Evolutionary conservation across 768 basidiomycete genomes (phyloP).

Genomic region (Vishniacozyma victoriae): DNA sequence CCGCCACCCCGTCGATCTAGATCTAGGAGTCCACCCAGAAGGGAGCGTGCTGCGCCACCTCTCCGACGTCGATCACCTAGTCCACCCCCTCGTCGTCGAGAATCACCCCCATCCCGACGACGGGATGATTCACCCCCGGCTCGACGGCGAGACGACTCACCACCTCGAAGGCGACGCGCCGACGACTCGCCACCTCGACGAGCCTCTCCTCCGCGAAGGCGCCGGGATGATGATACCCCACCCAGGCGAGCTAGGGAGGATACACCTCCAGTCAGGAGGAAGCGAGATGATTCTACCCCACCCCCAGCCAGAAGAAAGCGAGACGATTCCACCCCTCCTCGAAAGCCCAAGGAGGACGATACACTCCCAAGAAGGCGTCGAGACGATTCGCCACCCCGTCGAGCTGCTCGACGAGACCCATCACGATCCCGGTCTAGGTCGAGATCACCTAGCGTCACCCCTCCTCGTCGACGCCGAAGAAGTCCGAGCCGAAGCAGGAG

Average conservation of each 20-base stretch:
- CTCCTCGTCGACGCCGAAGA: conserved; percentile 12
- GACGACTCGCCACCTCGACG: too few relatives aligned
- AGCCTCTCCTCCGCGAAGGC: neutral
- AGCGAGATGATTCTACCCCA: neutral
- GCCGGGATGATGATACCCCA: neutral
- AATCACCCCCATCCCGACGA: neutral
- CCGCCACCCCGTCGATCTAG: too few relatives aligned
- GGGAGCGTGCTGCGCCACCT: neutral
- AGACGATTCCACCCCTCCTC: conserved; percentile 1
- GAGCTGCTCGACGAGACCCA: conserved; percentile 4
- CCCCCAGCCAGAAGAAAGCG: too few relatives aligned
- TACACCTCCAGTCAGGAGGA: conserved; percentile 8
- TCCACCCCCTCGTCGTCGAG: neutral
- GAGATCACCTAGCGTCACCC: conserved; percentile 16
- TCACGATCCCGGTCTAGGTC: conserved; percentile 1
- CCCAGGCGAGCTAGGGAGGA: conserved; percentile 9
- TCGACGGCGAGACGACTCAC: conserved; percentile 13
- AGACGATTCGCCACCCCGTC: conserved; percentile 1
- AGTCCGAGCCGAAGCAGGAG: neutral
- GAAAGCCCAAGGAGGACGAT: too few relatives aligned
- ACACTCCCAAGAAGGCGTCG: neutral
- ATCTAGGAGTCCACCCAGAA: neutral
- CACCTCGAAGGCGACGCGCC: conserved; percentile 1
- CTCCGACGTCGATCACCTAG: neutral
- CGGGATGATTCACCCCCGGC: neutral